Base-by-base conservation (phyloP, 2,329 filamentous ascomycete genomes). In the Claviceps maximensis region DNA sequence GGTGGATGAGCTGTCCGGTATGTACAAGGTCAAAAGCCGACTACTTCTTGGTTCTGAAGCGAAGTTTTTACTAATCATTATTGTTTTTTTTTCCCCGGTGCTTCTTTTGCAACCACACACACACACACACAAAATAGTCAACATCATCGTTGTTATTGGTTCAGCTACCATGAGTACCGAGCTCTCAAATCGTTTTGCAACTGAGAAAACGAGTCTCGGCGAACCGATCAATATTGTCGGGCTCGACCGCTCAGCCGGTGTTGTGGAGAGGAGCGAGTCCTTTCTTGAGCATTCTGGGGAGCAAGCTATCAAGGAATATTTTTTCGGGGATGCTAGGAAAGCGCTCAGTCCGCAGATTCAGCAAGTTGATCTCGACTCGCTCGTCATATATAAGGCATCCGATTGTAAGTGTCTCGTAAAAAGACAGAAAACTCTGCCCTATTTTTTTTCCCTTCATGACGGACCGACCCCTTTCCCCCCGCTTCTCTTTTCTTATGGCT, bases 261-360 rank as follows among this genome's bases (percentile, higher is more conserved):
- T 87, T 40, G 87, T 87, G 1, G 81, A 87, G 61, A 79, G 88
- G 48, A 85, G 89, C 57, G 79, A 84, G 40, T 65, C 71, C 0
- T 94, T 88, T 66, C 81, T 90, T 75, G 86, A 87, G 61, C 76
- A 82, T 17, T 71, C 80, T 5, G 79, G 86, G 46, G 87, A 94
- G 62, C 80, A 85, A 0, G 79, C 86, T 50, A 89, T 96, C 51
- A 85, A 86, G 59, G 85, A 90, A 60, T 98, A 98, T 69, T 98
- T 98, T 72, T 98, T 96, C 65, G 93, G 93, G 10, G 85, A 87
- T 57, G 70, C 78, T 1, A 83, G 81, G 56, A 79, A 86, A 54
- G 86, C 87, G 0, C 74, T 98, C 2, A 93, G 87, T 47, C 93
- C 93, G 0, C 86, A 90, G 61, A 94, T 89, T 7, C 88, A 95